Evolutionary conservation across 257 asterid genomes (phyloP).

Genomic region (Plantago elongata): DNA sequence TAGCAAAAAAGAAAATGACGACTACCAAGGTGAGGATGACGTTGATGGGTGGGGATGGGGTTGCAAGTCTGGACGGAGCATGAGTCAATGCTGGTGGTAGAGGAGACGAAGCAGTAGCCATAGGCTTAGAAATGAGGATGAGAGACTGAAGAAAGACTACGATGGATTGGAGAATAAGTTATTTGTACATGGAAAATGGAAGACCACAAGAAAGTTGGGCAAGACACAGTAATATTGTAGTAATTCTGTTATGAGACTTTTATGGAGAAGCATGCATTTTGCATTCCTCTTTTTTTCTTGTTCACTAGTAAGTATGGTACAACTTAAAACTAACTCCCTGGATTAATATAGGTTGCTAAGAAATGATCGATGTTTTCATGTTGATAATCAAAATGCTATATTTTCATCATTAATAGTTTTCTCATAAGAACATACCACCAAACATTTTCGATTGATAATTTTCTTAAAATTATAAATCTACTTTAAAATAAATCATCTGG

Average conservation of each 20-base stretch:
- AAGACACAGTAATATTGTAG: conserved; percentile 10
- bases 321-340: not conserved
- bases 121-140: conserved; percentile 23
- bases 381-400: too few relatives aligned
- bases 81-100: conserved; percentile 22
- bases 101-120: conserved; percentile 38
- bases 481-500: too few relatives aligned
- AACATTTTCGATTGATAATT: too few relatives aligned
- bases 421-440: too few relatives aligned
- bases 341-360: too few relatives aligned
- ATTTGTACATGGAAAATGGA: conserved; percentile 25
- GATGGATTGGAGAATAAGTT: conserved; percentile 22
- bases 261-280: conserved; percentile 30
- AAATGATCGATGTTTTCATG: too few relatives aligned
- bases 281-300: not conserved
- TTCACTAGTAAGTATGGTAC: not conserved
- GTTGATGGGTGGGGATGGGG: conserved; percentile 51
- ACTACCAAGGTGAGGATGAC: conserved; percentile 54
- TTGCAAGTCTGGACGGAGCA: conserved; percentile 13
- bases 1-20: conserved; percentile 55
- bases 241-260: conserved; percentile 23
- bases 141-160: not conserved
- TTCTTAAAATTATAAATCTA: too few relatives aligned
- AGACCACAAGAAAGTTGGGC: conserved; percentile 20
- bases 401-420: too few relatives aligned